Conservation (phyloP, 1,284 basidiomycete genomes). For the Prillingera fragicola region DNA sequence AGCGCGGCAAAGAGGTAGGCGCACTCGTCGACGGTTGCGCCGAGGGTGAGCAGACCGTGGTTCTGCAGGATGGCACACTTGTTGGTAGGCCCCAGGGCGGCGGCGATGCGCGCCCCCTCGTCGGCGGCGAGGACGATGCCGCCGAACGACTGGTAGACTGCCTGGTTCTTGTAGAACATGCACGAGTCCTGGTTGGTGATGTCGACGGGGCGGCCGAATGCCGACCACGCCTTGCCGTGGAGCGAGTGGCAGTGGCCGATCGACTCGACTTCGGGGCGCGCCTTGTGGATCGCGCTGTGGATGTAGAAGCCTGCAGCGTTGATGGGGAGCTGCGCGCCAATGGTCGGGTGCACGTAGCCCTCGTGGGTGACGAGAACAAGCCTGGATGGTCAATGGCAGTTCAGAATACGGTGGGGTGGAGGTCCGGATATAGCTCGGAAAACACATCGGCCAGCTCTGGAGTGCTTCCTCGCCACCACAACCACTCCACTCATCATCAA, state of each 20-base stretch:
- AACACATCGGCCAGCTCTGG: no score
- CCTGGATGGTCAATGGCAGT: slow-evolving; percentile 17
- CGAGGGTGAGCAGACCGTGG: slow-evolving; percentile 57
- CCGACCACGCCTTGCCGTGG: slow-evolving; percentile 36
- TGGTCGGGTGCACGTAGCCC: slow-evolving; percentile 32
- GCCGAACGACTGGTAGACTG: slow-evolving; percentile 51
- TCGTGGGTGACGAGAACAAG: slow-evolving; percentile 42
- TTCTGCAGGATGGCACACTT: slow-evolving; percentile 53
- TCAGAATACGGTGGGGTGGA: no score
- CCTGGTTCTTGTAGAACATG: slow-evolving; percentile 30
- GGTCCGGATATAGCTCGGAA: no score
- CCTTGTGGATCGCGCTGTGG: slow-evolving; percentile 57
- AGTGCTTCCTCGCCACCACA: no score
- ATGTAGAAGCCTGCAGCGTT: slow-evolving; percentile 54
- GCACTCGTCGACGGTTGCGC: slow-evolving; percentile 40
- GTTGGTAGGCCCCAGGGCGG: slow-evolving; percentile 52
- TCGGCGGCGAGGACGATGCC: slow-evolving; percentile 58
- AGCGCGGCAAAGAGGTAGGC: slow-evolving; percentile 41
- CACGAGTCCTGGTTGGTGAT: slow-evolving; percentile 34
- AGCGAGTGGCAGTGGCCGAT: slow-evolving; percentile 61
- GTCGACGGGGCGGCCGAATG: slow-evolving; percentile 38
- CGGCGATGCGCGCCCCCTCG: slow-evolving; percentile 60
- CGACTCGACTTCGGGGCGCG: slow-evolving; percentile 59
- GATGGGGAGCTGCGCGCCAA: slow-evolving; percentile 43
- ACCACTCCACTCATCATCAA: no score